phyloP scores from a whole-genome alignment of 441 rosid genomes.

The Erodium trifolium region DNA sequence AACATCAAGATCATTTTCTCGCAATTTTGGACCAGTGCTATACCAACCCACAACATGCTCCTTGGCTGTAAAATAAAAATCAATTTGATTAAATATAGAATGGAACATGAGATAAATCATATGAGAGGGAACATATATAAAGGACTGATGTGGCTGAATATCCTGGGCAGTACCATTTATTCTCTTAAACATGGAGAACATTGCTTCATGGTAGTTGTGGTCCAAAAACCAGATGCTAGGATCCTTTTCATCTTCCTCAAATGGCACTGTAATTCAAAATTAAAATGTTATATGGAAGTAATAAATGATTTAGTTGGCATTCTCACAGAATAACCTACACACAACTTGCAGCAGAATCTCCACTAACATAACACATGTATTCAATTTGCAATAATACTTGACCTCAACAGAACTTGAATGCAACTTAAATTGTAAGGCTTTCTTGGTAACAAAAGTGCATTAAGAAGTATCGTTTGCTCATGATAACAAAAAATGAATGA shows the following conservation, averaged over 20 bases:
- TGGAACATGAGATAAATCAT: constrained; percentile 4
- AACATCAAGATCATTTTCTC: constrained; percentile 73
- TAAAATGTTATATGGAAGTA: constrained; percentile 10
- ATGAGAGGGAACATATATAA: too few relatives aligned
- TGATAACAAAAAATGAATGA: too few relatives aligned
- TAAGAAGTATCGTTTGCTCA: too few relatives aligned
- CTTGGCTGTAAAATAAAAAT: constrained; percentile 45
- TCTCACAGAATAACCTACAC: background rate
- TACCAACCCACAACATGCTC: constrained; percentile 96
- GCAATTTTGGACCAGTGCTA: constrained; percentile 77
- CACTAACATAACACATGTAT: background rate
- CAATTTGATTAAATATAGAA: constrained; percentile 1
- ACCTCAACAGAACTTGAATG: background rate
- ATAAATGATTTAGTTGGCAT: background rate
- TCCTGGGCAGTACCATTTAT: constrained; percentile 49
- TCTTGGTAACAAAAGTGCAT: too few relatives aligned
- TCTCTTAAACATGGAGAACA: constrained; percentile 87
- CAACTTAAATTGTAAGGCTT: background rate
- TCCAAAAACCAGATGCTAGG: constrained; percentile 78
- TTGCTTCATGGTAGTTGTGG: constrained; percentile 79
- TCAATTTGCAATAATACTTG: too few relatives aligned
- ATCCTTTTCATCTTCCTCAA: constrained; percentile 86
- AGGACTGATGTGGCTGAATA: background rate
- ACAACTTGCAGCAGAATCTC: background rate
- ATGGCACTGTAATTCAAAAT: constrained; percentile 50